Evolutionary conservation across 306 rosid genomes (phyloP), one percentile per base, ranked within the genome.

Genomic region (Rosa multiflora): DNA sequence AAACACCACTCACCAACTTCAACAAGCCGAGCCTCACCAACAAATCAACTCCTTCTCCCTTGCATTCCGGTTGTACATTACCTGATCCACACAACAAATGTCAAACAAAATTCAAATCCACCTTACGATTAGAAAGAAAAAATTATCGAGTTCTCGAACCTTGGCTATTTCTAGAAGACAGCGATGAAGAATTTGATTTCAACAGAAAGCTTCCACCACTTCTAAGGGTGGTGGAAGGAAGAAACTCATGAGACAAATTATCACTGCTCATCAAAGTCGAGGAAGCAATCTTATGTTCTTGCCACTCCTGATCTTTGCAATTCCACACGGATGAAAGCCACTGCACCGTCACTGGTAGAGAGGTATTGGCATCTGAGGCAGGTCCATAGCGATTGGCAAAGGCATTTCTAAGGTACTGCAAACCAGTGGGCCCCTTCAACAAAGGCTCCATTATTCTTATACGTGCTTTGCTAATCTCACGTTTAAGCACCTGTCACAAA

Each of bases 391-490:
- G 90, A 79, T 86, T 91, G 68, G 90, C 82, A 83, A 95, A 95
- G 58, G 93, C 90, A 84, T 88, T 93, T 83, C 88, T 86, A 15
- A 95, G 98, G 83, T 95, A 95, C 72, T 95, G 96, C 74, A 91
- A 78, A 78, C 99, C 99, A 67, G 94, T 87, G 73, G 99, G 91
- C 6, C 99, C 99, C 82, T 86, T 88, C 61, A 95, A 75, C 83
- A 93, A 79, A 79, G 97, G 94, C 85, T 93, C 92, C 88, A 91
- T 84, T 49, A 92, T 61, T 83, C 76, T 82, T 73, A 95, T 79
- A 13, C 97, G 95, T 51, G 99, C 97, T 89, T 85, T 88, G 87
- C 99, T 92, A 51, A 95, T 95, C 88, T 92, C 99, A 78, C 70
- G 89, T 84, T 91, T 95, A 32, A 95, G 96, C 75, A 84, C 86